These are phyloP conservation scores for Colletotrichum incanum DNA, from an alignment of 2,329 filamentous ascomycete species.

Conservation along the genomic window DNA sequence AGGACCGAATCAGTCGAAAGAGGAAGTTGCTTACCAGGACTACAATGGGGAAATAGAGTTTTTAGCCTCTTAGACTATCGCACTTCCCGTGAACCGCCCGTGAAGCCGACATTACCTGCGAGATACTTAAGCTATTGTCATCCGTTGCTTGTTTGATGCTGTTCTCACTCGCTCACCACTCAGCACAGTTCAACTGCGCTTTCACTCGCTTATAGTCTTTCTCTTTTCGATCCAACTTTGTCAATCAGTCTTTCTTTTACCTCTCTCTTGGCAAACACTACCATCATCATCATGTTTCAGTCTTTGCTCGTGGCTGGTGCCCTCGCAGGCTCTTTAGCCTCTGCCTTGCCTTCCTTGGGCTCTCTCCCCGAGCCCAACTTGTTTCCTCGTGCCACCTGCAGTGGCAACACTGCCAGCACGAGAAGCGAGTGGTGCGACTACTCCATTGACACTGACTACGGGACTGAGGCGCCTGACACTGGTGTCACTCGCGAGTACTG, in stretches of 20 bases:
- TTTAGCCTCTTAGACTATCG: slow-evolving; percentile 9
- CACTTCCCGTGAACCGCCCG: slow-evolving; percentile 3
- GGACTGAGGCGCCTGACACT: slow-evolving; percentile 58
- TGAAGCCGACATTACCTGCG: not conserved
- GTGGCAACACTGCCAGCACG: slow-evolving; percentile 52
- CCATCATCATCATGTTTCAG: slow-evolving; percentile 27
- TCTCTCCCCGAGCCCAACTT: slow-evolving; percentile 23
- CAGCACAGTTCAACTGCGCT: slow-evolving; percentile 28
- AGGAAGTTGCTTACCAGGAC: not conserved
- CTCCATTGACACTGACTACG: slow-evolving; percentile 64
- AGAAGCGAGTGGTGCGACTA: slow-evolving; percentile 63
- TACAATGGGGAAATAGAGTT: slow-evolving; percentile 12
- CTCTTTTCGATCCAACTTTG: slow-evolving; percentile 7
- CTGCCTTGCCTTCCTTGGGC: slow-evolving; percentile 24
- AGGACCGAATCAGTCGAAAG: not conserved
- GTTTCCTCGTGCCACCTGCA: slow-evolving; percentile 41
- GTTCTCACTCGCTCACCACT: slow-evolving; percentile 24
- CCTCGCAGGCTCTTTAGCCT: slow-evolving; percentile 28
- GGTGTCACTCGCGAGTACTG: slow-evolving; percentile 67
- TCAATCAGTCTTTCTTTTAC: slow-evolving; percentile 30
- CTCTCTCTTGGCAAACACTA: slow-evolving; percentile 17
- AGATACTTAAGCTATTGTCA: slow-evolving; percentile 28
- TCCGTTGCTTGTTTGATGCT: slow-evolving; percentile 8
- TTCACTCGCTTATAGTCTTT: slow-evolving; percentile 24
- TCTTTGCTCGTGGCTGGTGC: slow-evolving; percentile 25